Percentiles rank a stretch among this genome's conserved stretches.
Evolutionary conservation across 2,329 filamentous ascomycete genomes (phyloP).

Genomic region (Fusarium sp.): DNA sequence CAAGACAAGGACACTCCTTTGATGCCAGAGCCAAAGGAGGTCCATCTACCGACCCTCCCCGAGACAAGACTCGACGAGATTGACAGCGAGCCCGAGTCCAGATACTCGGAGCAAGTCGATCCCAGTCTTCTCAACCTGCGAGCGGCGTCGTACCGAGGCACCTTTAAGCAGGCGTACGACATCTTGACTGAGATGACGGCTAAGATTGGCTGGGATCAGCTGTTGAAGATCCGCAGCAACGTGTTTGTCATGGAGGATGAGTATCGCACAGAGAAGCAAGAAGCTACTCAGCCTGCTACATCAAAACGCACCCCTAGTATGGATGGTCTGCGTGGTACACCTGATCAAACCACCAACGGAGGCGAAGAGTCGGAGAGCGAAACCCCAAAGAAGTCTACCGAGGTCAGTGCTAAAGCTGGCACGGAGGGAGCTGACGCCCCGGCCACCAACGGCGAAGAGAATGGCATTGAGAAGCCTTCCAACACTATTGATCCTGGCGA

Average conservation of each 20-base stretch:
- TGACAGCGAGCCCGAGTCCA: slow-evolving; percentile 86
- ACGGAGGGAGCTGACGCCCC: slow-evolving; percentile 31
- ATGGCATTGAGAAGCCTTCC: slow-evolving; percentile 77
- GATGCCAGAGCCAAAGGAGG: slow-evolving; percentile 91
- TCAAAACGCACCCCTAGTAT: slow-evolving; percentile 80
- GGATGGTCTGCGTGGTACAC: slow-evolving; percentile 78
- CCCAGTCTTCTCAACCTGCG: slow-evolving; percentile 86
- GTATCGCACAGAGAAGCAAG: slow-evolving; percentile 88
- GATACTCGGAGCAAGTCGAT: slow-evolving; percentile 87
- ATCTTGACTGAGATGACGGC: slow-evolving; percentile 95
- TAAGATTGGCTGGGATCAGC: slow-evolving; percentile 97
- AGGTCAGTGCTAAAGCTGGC: slow-evolving; percentile 43
- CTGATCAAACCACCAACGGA: slow-evolving; percentile 66
- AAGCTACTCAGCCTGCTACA: slow-evolving; percentile 58
- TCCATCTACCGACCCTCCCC: slow-evolving; percentile 85
- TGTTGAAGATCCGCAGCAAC: slow-evolving; percentile 92
- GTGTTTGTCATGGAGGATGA: slow-evolving; percentile 99
- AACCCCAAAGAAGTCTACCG: slow-evolving; percentile 45
- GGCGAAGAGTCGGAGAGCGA: slow-evolving; percentile 51
- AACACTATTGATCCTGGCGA: slow-evolving; percentile 82
- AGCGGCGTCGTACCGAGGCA: slow-evolving; percentile 91
- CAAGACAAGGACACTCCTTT: slow-evolving; percentile 96
- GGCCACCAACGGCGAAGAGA: slow-evolving; percentile 53
- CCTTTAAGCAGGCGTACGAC: slow-evolving; percentile 93
- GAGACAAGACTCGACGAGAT: slow-evolving; percentile 96